Evolutionary conservation across 202 grass and related monocot species (phyloP), one percentile per base, ranked within the genome.

Genomic region (Brachypodium distachyon): DNA sequence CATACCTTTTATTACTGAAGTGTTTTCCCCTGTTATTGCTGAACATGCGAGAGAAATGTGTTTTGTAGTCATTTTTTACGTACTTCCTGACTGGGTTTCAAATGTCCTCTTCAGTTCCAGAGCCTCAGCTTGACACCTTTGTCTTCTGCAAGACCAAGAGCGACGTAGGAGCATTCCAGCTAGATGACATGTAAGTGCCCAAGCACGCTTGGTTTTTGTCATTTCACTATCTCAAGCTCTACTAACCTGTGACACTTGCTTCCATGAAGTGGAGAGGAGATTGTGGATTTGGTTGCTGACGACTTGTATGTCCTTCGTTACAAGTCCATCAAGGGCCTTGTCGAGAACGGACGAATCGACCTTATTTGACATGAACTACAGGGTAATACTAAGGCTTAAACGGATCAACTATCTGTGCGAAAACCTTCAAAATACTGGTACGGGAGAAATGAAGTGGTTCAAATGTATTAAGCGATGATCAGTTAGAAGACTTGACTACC

Each of bases 141-240:
- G 87, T 98, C 38, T 95, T 98, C 70, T 98, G 89, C 80, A 98
- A 98, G 74, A 88, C 96, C 18, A 95, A 95, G 77, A 86, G 70
- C n/a, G 87, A 89, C 1, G 83, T 98, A 31, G 96, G 91, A 60
- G 91, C 95, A 60, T 90, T 98, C 80, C 95, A 98, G 81, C 89
- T 98, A 49, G 91, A 95, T 85, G 89, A 98, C 55, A 85, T 67
- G 95, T 94, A 94, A 92, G 72, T 75, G 58, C 38, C 29, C 3
- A 52, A 34, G 18, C 53, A 27, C 62, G 61, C 10, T 71, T 53
- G 46, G 16, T 53, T 41, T 42, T 71, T 41, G 41, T 44, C 9
- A 29, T 60, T 32, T 6, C 41, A 34, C 41, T 74, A 33, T 10
- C 72, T 76, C 26, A 12, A 71, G 18, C 46, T 67, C 17, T 54